Evolutionary conservation across 495 filamentous ascomycete species (phyloP).

Genomic region (Penicillium soppii): DNA sequence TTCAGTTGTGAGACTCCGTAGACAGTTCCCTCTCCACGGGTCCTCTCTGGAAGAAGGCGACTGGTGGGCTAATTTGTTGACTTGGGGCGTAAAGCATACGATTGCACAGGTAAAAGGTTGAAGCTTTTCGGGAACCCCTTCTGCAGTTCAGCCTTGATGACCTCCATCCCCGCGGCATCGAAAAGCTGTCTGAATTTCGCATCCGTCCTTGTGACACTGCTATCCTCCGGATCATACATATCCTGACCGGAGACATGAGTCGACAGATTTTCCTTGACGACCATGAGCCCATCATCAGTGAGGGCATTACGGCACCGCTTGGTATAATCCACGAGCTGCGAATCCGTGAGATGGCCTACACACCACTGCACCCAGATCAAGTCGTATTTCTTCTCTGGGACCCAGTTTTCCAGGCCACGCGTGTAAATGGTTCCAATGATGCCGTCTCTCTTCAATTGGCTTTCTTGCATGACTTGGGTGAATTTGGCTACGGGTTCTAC

Average conservation of each 20-base stretch:
- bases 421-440: slow-evolving; percentile 65
- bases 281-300: slow-evolving; percentile 53
- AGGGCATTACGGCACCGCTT: slow-evolving; percentile 57
- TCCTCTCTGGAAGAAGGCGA: too few relatives aligned
- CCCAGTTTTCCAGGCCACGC: slow-evolving; percentile 74
- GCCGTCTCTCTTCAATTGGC: slow-evolving; percentile 29
- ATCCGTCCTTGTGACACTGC: slow-evolving; percentile 76
- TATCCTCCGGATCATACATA: slow-evolving; percentile 75
- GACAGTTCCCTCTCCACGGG: too few relatives aligned
- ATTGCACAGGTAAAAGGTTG: slow-evolving; percentile 65
- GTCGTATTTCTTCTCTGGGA: slow-evolving; percentile 55
- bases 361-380: slow-evolving; percentile 85
- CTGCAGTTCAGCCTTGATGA: slow-evolving; percentile 74
- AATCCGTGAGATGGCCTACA: slow-evolving; percentile 84
- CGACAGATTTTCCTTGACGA: slow-evolving; percentile 86
- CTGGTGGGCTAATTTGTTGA: neutral
- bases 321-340: slow-evolving; percentile 68
- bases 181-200: slow-evolving; percentile 69
- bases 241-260: slow-evolving; percentile 56
- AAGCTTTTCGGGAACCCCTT: slow-evolving; percentile 66
- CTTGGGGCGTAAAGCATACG: slow-evolving; percentile 60
- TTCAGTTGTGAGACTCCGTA: too few relatives aligned
- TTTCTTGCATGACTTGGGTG: slow-evolving; percentile 31
- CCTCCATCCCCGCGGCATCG: slow-evolving; percentile 60
- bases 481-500: slow-evolving; percentile 61